Evolutionary conservation across 2,329 filamentous ascomycete species (phyloP).

Genomic region (Colletotrichum brevisporum): DNA sequence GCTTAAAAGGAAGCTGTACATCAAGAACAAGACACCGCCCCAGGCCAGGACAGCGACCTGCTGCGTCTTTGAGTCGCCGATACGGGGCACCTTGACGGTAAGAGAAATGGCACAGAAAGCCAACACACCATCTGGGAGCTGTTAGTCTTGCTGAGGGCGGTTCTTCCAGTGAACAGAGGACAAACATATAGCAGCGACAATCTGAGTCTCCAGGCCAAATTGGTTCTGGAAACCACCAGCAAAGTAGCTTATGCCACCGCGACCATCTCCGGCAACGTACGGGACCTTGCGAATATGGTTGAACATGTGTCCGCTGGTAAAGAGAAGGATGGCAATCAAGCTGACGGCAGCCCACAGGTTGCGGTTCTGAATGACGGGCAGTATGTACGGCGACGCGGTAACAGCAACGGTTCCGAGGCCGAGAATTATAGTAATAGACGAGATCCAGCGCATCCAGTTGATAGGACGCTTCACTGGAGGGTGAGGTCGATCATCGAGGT

Average conservation of each 20-base stretch:
- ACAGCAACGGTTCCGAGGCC: slow-evolving; percentile 77
- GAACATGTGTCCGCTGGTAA: slow-evolving; percentile 99
- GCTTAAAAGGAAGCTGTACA: slow-evolving; percentile 95
- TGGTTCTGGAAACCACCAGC: slow-evolving; percentile 94
- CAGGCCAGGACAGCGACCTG: slow-evolving; percentile 86
- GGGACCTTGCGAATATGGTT: slow-evolving; percentile 98
- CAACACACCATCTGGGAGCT: slow-evolving; percentile 71
- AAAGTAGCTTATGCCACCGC: slow-evolving; percentile 91
- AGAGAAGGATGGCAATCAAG: slow-evolving; percentile 89
- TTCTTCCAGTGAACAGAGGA: slow-evolving; percentile 45
- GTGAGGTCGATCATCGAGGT: slow-evolving; percentile 83
- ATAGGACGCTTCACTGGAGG: slow-evolving; percentile 86
- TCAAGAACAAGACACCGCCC: slow-evolving; percentile 80
- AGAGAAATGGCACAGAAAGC: slow-evolving; percentile 94
- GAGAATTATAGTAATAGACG: slow-evolving; percentile 76
- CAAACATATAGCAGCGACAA: slow-evolving; percentile 94
- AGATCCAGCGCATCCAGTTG: slow-evolving; percentile 85
- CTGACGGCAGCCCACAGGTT: slow-evolving; percentile 95
- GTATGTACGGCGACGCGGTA: slow-evolving; percentile 82
- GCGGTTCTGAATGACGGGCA: slow-evolving; percentile 88
- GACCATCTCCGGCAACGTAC: slow-evolving; percentile 88
- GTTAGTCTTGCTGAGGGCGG: slow-evolving; percentile 58
- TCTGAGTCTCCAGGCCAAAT: slow-evolving; percentile 94
- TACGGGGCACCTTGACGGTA: slow-evolving; percentile 92
- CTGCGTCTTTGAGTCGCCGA: slow-evolving; percentile 82